Conservation (phyloP, 2,329 filamentous ascomycete species). For the Aspergillus chevalieri region DNA sequence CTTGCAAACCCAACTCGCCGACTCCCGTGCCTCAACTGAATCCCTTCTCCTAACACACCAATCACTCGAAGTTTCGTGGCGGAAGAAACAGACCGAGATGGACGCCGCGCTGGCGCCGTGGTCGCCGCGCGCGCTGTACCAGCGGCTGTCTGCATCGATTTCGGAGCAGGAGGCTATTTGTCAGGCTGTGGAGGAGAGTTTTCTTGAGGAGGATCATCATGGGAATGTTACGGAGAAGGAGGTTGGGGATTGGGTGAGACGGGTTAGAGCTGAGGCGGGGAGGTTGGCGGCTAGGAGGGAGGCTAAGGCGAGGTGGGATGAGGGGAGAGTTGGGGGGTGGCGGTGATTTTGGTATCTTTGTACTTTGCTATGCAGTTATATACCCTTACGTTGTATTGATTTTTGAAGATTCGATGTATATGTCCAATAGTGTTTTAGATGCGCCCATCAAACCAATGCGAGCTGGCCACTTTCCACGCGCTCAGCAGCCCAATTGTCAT, state of each 20-base stretch:
- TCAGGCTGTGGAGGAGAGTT: constrained; percentile 83
- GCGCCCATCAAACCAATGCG: constrained; percentile 7
- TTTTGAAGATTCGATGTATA: too few species aligned
- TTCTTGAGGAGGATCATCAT: constrained; percentile 60
- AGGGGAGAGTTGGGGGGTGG: constrained; percentile 92
- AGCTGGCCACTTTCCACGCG: constrained; percentile 15
- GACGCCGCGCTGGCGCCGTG: constrained; percentile 79
- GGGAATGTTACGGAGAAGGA: constrained; percentile 68
- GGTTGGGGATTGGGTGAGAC: constrained; percentile 73
- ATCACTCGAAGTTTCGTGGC: constrained; percentile 87
- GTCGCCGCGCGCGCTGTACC: constrained; percentile 79
- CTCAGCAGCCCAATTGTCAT: constrained; percentile 21
- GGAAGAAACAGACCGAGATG: constrained; percentile 80
- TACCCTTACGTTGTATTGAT: too few species aligned
- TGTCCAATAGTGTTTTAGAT: too few species aligned
- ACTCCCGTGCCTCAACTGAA: constrained; percentile 62
- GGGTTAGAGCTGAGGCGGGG: constrained; percentile 74
- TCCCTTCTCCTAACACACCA: constrained; percentile 76
- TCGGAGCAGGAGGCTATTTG: constrained; percentile 79
- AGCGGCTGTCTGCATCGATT: constrained; percentile 67
- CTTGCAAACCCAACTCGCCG: constrained; percentile 43
- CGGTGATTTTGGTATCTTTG: constrained; percentile 47
- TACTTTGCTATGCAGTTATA: too few species aligned
- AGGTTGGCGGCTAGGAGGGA: constrained; percentile 75
- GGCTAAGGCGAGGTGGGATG: constrained; percentile 89